Percentiles rank a stretch among this genome's conserved stretches.
These are phyloP conservation scores for Penicillium aurantiogriseum DNA, from an alignment of 2,329 filamentous ascomycete genomes.

Conservation along the genomic window DNA sequence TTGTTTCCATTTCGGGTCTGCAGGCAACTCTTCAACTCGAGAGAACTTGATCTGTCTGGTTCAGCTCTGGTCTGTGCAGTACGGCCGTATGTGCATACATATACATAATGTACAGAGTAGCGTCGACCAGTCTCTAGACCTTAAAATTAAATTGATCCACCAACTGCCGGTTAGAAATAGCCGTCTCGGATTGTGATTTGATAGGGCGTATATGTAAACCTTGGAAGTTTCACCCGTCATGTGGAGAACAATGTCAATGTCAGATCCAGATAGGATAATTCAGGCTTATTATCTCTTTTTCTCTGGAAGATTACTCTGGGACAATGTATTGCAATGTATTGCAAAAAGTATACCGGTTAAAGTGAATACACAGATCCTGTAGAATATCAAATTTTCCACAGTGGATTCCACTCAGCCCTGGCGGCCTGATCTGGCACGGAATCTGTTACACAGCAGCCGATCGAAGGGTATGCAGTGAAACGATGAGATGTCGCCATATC, in stretches of 20 bases:
- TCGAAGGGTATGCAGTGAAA: not conserved
- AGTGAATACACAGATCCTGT: not conserved
- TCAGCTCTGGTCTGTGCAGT: constrained; percentile 5
- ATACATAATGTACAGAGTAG: not conserved
- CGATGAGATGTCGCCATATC: not conserved
- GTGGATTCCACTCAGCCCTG: not conserved
- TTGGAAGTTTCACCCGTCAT: not conserved
- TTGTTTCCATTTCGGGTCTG: not conserved
- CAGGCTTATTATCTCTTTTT: not conserved
- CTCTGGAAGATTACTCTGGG: no score
- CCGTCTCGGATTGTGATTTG: not conserved
- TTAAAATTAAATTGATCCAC: constrained; percentile 3
- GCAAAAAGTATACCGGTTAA: not conserved
- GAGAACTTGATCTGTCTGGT: not conserved
- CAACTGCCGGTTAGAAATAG: not conserved
- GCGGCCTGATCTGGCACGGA: not conserved
- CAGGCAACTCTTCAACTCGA: constrained; percentile 1
- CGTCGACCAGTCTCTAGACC: not conserved
- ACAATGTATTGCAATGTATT: not conserved
- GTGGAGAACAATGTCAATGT: constrained; percentile 3
- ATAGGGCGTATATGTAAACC: not conserved
- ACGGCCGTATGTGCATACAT: not conserved
- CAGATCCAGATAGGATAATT: not conserved
- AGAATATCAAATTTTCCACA: not conserved
- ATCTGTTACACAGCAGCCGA: not conserved